Evolutionary conservation across 2,329 filamentous ascomycete genomes (phyloP), one percentile per base, ranked within the genome.

Genomic region (Xylaria digitata): DNA sequence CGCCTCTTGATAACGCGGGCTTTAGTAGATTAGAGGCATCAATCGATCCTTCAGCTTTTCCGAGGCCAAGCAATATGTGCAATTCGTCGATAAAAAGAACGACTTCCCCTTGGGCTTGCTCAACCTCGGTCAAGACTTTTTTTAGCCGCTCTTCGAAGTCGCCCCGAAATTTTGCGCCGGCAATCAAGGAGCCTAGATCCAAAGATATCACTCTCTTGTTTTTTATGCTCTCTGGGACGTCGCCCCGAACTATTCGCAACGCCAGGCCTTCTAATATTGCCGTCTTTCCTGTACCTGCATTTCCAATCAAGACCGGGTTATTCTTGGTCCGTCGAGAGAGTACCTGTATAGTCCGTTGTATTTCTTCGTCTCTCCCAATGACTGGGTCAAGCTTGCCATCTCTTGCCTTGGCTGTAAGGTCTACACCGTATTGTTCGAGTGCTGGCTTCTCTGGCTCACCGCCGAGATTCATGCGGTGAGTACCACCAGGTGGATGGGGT

Each of bases 111-210:
- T 97, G 85, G 1, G 95, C 92, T 70, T 96, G 89, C 78, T 97
- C 89, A 11, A 97, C 94, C 78, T 98, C 96, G 74, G 92, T 94
- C 76, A 99, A 80, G 1, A 98, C 94, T 71, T 90, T 90, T 79
- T 98, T 98, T 66, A 98, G 78, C 48, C 96, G 86, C 78, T 99
- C 96, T 78, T 99, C 96, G 66, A 99, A 98, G 74, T 99, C 96
- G 55, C 96, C 96, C 54, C 96, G 85, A 75, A 96, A 99, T 76
- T 97, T 98, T 49, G 96, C 94, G 55, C 96, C 96, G 1, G 96
- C 96, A 74, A 99, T 97, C 17, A 99, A 86, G 42, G 93, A 93
- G 1, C 96, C 96, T 5, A 99, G 85, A 74, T 99, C 96, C 43
- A 98, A 81, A 6, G 91, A 88, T 63, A 98, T 88, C 26, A 99